Evolutionary conservation across 192 early-diverging fungal species (phyloP).

Genomic region (Backusella westeae): DNA sequence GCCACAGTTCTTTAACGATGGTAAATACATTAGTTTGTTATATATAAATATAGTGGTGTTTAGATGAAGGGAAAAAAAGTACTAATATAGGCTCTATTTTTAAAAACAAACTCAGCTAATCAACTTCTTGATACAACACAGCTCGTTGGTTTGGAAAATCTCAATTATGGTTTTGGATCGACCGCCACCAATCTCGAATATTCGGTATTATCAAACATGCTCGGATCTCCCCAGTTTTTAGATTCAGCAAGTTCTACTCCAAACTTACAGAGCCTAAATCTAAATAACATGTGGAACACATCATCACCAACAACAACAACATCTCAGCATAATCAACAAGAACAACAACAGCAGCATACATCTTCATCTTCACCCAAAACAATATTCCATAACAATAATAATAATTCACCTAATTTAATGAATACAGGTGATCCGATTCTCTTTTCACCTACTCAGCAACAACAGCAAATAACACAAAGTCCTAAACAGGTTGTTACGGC

Average conservation of each 20-base stretch:
- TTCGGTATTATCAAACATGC: conserved; percentile 86
- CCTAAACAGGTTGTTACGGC: not conserved
- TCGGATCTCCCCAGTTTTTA: conserved; percentile 49
- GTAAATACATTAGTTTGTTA: not conserved
- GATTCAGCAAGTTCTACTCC: conserved; percentile 1
- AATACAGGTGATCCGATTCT: not conserved
- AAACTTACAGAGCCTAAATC: not conserved
- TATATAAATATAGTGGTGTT: not conserved
- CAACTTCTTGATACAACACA: conserved; percentile 9
- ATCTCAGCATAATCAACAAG: not conserved
- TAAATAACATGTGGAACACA: not conserved
- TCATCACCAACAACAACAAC: not conserved
- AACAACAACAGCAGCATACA: not conserved
- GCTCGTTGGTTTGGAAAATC: conserved; percentile 13
- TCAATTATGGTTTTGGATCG: conserved; percentile 77
- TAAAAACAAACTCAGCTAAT: conserved; percentile 3
- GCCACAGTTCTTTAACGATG: conserved; percentile 9
- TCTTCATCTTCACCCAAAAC: not conserved
- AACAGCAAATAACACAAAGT: not conserved
- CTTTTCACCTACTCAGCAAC: not conserved
- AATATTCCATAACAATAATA: not conserved
- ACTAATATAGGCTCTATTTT: not conserved
- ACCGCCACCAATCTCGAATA: conserved; percentile 88
- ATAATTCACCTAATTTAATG: not conserved
- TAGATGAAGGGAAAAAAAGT: not conserved